phyloP scores from a whole-genome alignment of 208 protist genomes.

The Trypanosoma melophagium region DNA sequence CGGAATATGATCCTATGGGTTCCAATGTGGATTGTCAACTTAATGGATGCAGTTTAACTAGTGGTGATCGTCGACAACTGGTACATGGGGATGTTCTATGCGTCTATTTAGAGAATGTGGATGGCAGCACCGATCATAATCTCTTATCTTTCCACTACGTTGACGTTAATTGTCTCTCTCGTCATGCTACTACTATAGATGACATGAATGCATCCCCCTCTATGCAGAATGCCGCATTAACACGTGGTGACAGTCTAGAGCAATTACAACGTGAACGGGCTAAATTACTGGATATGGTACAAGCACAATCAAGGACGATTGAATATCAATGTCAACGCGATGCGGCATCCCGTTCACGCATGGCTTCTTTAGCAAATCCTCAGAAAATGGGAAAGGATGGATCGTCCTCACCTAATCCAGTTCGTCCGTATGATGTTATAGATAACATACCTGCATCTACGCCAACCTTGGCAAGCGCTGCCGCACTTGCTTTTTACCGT shows the following conservation, averaged over 20 bases:
- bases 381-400: conserved; percentile 11
- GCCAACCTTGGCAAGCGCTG: conserved; percentile 12
- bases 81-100: conserved; percentile 69
- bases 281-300: conserved; percentile 63
- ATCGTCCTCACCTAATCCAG: conserved; percentile 20
- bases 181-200: conserved; percentile 27
- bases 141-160: conserved; percentile 71
- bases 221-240: conserved; percentile 32
- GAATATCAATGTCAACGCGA: conserved; percentile 51
- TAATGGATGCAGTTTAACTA: conserved; percentile 53
- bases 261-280: conserved; percentile 63
- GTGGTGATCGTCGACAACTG: conserved; percentile 42
- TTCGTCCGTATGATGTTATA: not conserved
- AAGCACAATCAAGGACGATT: conserved; percentile 48
- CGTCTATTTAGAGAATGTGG: conserved; percentile 46
- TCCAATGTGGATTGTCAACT: conserved; percentile 40
- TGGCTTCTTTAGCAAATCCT: conserved; percentile 31
- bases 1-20: conserved; percentile 11
- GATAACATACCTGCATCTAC: conserved; percentile 10
- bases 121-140: conserved; percentile 32
- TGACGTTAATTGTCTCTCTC: conserved; percentile 63
- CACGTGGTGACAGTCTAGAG: conserved; percentile 45
- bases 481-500: conserved; percentile 39
- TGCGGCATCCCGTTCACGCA: conserved; percentile 30
- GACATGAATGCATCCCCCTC: conserved; percentile 48